A percentile compares a stretch with the other conserved stretches of the same genome.
Conservation (phyloP, 2,329 filamentous ascomycete species). For the Moelleriella libera region DNA sequence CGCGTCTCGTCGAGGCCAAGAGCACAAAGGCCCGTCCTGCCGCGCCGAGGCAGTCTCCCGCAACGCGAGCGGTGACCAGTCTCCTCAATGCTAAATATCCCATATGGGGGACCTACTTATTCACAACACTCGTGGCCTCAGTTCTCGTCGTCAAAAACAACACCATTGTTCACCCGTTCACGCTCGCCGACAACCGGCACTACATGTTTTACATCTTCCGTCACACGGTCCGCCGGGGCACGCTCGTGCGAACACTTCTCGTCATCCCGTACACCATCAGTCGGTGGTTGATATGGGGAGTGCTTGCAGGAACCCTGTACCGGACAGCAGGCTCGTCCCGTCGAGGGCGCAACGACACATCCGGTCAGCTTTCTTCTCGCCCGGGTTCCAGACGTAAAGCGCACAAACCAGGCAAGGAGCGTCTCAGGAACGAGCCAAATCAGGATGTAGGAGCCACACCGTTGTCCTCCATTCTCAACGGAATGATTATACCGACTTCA, state of each 20-base stretch:
- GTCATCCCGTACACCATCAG: conserved; percentile 57
- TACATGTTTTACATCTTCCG: conserved; percentile 97
- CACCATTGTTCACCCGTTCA: conserved; percentile 92
- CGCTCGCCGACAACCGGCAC: conserved; percentile 88
- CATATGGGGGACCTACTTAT: conserved; percentile 20
- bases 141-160: conserved; percentile 55
- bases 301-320: conserved; percentile 30
- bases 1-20: neutral
- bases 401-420: no score
- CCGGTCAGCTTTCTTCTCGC: no score
- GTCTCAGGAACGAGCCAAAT: no score
- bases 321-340: neutral
- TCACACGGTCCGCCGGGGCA: conserved; percentile 56
- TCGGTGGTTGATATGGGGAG: conserved; percentile 53
- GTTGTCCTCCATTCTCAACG: no score
- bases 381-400: no score
- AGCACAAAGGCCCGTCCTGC: neutral
- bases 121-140: conserved; percentile 21
- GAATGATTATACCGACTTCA: conserved; percentile 26
- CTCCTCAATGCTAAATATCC: conserved; percentile 17
- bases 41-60: conserved; percentile 4
- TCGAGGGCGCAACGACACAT: no score
- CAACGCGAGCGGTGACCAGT: conserved; percentile 1
- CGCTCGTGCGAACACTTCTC: conserved; percentile 50
- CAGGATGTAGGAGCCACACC: no score